Evolutionary conservation across 306 rosid genomes (phyloP).

Genomic region (Dryas drummondii): DNA sequence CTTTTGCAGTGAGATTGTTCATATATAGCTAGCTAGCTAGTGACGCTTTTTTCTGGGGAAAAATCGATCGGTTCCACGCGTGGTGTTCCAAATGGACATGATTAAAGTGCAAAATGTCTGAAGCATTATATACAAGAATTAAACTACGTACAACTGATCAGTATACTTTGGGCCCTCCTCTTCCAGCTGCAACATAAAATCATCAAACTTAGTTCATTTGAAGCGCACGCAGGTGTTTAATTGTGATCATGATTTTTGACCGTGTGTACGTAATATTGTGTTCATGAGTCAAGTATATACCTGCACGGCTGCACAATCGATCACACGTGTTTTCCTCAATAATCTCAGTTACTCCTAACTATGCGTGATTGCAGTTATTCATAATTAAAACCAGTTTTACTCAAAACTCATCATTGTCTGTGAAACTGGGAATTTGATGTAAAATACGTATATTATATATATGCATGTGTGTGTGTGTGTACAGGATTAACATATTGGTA

Average conservation of each 20-base stretch:
- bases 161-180: background rate
- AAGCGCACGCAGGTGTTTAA: conserved; percentile 14
- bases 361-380: conserved; percentile 17
- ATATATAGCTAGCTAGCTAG: background rate
- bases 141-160: background rate
- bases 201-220: background rate
- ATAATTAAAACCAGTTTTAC: background rate
- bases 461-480: background rate
- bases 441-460: background rate
- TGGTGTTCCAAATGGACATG: conserved; percentile 9
- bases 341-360: background rate
- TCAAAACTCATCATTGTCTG: conserved; percentile 14
- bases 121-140: background rate
- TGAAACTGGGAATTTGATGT: background rate
- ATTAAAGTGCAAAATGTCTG: conserved; percentile 25
- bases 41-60: background rate
- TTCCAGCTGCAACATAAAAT: conserved; percentile 16
- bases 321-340: conserved; percentile 21
- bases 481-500: background rate
- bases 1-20: conserved; percentile 9
- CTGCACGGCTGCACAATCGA: background rate
- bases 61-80: background rate
- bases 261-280: background rate
- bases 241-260: conserved; percentile 13
- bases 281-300: conserved; percentile 4